These are phyloP conservation scores for Calophaca sinica DNA, from an alignment of 306 rosid species.

Conservation along the genomic window DNA sequence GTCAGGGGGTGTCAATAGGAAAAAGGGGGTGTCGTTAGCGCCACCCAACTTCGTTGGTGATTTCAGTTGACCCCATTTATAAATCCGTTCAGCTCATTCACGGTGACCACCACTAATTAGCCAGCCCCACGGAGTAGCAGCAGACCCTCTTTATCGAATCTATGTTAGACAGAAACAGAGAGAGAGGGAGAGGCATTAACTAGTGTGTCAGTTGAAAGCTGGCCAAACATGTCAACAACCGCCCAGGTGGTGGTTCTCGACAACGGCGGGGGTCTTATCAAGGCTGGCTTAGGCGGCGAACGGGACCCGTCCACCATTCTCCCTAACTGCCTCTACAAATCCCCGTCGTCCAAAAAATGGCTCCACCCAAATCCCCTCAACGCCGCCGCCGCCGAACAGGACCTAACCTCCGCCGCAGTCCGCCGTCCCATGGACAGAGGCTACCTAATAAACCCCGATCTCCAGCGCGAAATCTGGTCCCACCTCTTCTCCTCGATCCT, in stretches of 20 bases:
- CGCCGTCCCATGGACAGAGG: conserved; percentile 96
- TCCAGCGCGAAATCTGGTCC: conserved; percentile 94
- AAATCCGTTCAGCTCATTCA: too few species aligned
- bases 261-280: conserved; percentile 94
- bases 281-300: conserved; percentile 87
- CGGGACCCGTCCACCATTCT: conserved; percentile 69
- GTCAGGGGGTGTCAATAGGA: too few species aligned
- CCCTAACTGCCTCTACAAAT: conserved; percentile 82
- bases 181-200: too few species aligned
- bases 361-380: conserved; percentile 64
- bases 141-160: too few species aligned
- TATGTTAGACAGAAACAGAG: too few species aligned
- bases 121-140: too few species aligned
- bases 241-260: conserved; percentile 76
- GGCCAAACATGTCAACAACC: conserved; percentile 45
- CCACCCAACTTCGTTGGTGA: too few species aligned
- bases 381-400: conserved; percentile 47
- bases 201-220: not conserved
- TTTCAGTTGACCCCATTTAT: too few species aligned
- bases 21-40: too few species aligned
- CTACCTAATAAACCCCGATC: conserved; percentile 87
- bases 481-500: conserved; percentile 78
- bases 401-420: conserved; percentile 90
- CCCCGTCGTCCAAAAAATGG: conserved; percentile 85
- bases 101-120: too few species aligned